Percentiles rank a stretch among this genome's conserved stretches.
Conservation (phyloP, 1,284 basidiomycete genomes). For the Ustilago esculenta region DNA sequence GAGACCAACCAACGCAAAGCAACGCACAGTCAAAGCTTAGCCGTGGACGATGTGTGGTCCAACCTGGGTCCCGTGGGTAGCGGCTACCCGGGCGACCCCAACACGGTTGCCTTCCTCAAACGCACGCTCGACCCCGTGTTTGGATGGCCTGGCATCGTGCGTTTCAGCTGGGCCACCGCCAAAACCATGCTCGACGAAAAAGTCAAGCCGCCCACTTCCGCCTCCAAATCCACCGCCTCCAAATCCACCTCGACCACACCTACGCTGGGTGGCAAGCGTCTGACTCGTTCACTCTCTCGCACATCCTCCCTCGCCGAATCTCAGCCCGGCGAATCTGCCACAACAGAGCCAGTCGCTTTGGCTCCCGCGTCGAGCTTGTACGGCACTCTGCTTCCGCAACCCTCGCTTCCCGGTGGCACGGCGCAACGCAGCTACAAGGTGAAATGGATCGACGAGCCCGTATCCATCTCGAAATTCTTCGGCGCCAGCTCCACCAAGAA, state of each 20-base stretch:
- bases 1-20: not conserved
- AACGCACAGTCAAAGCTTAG: too few species aligned
- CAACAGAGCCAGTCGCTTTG: not conserved
- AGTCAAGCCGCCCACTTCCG: constrained; percentile 8
- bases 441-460: constrained; percentile 55
- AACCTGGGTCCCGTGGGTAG: constrained; percentile 27
- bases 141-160: constrained; percentile 87
- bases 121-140: constrained; percentile 84
- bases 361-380: constrained; percentile 20
- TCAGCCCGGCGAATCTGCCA: not conserved
- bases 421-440: constrained; percentile 36
- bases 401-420: constrained; percentile 6
- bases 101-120: constrained; percentile 86
- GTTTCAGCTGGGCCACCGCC: constrained; percentile 96
- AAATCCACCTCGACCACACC: not conserved
- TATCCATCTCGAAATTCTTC: constrained; percentile 50
- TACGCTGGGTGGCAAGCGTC: constrained; percentile 4
- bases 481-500: constrained; percentile 16
- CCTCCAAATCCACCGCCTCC: not conserved
- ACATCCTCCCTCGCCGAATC: constrained; percentile 11
- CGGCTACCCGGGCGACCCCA: constrained; percentile 76
- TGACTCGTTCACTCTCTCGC: constrained; percentile 22
- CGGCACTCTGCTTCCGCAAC: constrained; percentile 27
- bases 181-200: constrained; percentile 83
- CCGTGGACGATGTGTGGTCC: constrained; percentile 25